Percentiles rank a stretch among this genome's conserved stretches.
phyloP scores from a whole-genome alignment of 768 basidiomycete species.

The Heimioporus sp. region DNA sequence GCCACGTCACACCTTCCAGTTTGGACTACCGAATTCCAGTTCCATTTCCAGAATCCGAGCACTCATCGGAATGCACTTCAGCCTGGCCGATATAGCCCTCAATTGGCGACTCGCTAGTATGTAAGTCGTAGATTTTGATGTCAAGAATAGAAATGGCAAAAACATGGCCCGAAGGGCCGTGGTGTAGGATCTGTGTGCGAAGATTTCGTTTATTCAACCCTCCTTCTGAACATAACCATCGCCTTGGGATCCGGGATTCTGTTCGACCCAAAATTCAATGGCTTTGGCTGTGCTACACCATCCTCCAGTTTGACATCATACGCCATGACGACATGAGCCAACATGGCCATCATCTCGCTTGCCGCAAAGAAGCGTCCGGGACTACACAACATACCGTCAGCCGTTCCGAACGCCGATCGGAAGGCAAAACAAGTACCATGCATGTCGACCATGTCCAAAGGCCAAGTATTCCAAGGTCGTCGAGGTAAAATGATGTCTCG shows the following conservation, averaged over 20 bases:
- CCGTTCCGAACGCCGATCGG: no score
- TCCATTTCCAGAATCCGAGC: no score
- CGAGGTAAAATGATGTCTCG: slow-evolving; percentile 35
- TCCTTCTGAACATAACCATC: slow-evolving; percentile 13
- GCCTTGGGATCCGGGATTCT: background rate
- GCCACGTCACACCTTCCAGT: no score
- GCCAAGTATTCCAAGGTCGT: slow-evolving; percentile 32
- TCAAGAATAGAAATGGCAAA: no score
- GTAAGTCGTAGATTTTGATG: no score
- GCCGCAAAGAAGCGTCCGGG: slow-evolving; percentile 43
- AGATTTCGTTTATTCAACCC: background rate
- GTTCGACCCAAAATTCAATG: background rate
- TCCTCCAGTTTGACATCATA: slow-evolving; percentile 19
- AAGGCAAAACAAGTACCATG: slow-evolving; percentile 15
- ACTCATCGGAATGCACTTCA: no score
- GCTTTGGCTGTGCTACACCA: background rate
- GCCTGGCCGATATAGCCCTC: no score
- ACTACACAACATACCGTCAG: background rate
- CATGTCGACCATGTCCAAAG: slow-evolving; percentile 36
- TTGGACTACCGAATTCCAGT: no score
- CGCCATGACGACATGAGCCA: slow-evolving; percentile 41
- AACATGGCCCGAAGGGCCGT: no score
- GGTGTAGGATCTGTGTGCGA: no score
- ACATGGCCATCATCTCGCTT: slow-evolving; percentile 42
- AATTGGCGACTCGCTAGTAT: no score